Evolutionary conservation across 169 alveolate species (phyloP).

Genomic region (Toxoplasma gondii): DNA sequence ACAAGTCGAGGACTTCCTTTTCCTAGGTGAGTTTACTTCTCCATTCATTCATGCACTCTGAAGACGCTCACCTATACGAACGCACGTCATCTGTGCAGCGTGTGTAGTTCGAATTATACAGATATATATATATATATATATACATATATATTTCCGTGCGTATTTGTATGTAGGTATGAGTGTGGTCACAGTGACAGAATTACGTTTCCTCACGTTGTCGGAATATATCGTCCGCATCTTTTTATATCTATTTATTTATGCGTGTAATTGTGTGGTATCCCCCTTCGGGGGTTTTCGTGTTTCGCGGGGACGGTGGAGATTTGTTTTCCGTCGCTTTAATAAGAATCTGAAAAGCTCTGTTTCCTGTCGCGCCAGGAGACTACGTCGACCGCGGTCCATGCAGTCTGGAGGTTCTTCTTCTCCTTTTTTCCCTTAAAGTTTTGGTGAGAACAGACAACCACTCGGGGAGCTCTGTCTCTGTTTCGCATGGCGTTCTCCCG

Average conservation of each 20-base stretch:
- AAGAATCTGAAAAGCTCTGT: too few species aligned
- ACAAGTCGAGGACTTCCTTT: constrained; percentile 6
- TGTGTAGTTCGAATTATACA: not conserved
- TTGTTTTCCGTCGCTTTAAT: too few species aligned
- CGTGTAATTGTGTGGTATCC: too few species aligned
- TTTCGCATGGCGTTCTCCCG: not conserved
- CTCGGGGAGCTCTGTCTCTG: not conserved
- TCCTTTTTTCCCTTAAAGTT: constrained; percentile 41
- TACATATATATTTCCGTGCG: not conserved
- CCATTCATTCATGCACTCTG: not conserved
- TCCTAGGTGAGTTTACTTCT: not conserved
- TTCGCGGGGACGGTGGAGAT: too few species aligned
- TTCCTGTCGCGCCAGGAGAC: not conserved
- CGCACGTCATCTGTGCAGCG: too few species aligned
- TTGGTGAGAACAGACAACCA: constrained; percentile 17
- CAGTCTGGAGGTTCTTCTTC: constrained; percentile 42
- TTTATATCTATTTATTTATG: too few species aligned
- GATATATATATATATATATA: not conserved
- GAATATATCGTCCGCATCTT: too few species aligned
- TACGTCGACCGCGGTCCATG: constrained; percentile 46
- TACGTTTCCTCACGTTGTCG: too few species aligned
- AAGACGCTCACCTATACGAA: not conserved
- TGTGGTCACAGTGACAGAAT: too few species aligned
- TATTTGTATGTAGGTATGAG: too few species aligned
- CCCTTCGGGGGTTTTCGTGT: too few species aligned